phyloP scores from a whole-genome alignment of 2,329 filamentous ascomycete genomes.

The Neofusicoccum ribis region DNA sequence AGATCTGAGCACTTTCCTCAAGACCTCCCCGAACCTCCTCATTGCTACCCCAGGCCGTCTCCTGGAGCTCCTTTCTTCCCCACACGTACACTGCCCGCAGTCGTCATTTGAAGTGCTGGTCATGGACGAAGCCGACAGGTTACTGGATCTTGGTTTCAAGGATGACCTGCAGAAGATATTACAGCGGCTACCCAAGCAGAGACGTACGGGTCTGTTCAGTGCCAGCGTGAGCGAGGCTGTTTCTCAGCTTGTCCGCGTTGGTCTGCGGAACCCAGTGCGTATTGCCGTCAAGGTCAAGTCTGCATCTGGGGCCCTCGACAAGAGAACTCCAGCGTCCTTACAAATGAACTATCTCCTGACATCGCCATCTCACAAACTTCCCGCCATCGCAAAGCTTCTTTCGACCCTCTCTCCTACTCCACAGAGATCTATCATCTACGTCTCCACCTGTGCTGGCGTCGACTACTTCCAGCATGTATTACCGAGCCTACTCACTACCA shows the following conservation, averaged over 20 bases:
- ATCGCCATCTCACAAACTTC: slow-evolving; percentile 77
- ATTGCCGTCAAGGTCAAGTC: slow-evolving; percentile 87
- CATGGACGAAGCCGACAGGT: slow-evolving; percentile 88
- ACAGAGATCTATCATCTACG: slow-evolving; percentile 84
- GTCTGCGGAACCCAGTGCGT: slow-evolving; percentile 89
- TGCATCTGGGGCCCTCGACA: slow-evolving; percentile 68
- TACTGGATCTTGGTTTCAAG: slow-evolving; percentile 93
- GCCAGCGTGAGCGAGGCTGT: slow-evolving; percentile 96
- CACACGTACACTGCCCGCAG: slow-evolving; percentile 82
- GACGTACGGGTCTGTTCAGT: slow-evolving; percentile 90
- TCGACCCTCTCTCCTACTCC: slow-evolving; percentile 69
- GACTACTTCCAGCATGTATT: slow-evolving; percentile 89
- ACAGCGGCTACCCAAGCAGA: slow-evolving; percentile 82
- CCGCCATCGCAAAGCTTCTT: slow-evolving; percentile 70
- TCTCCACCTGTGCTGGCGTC: slow-evolving; percentile 91
- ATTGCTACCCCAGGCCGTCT: slow-evolving; percentile 89
- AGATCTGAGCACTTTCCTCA: slow-evolving; percentile 82
- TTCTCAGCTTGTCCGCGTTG: slow-evolving; percentile 87
- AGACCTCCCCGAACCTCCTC: slow-evolving; percentile 81
- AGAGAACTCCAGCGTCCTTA: slow-evolving; percentile 87
- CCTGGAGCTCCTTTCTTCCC: slow-evolving; percentile 81
- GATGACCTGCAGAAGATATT: slow-evolving; percentile 86
- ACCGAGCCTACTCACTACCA: slow-evolving; percentile 66
- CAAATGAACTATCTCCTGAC: slow-evolving; percentile 82
- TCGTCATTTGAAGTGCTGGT: slow-evolving; percentile 90